A percentile compares a stretch with the other conserved stretches of the same genome.
Evolutionary conservation across 2,329 filamentous ascomycete species (phyloP).

Genomic region (Aspergillus pseudoglaucus): DNA sequence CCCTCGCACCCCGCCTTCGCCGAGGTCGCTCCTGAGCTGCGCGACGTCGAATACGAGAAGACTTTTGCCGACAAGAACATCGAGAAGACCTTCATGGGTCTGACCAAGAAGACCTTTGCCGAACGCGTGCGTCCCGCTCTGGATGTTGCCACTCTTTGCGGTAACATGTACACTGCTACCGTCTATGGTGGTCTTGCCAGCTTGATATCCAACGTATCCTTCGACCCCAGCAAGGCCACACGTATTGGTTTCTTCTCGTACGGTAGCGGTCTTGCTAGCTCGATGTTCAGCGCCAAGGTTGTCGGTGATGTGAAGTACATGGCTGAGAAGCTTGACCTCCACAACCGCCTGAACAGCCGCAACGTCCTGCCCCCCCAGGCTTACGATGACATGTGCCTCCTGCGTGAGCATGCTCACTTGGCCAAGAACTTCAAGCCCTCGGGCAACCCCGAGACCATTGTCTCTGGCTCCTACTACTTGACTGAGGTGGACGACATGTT

Average conservation of each 20-base stretch:
- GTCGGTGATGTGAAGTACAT: slow-evolving; percentile 64
- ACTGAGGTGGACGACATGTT: slow-evolving; percentile 79
- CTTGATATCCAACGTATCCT: slow-evolving; percentile 58
- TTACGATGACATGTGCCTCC: slow-evolving; percentile 71
- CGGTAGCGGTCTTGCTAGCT: slow-evolving; percentile 69
- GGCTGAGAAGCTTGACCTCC: slow-evolving; percentile 61
- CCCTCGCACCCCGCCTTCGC: slow-evolving; percentile 62
- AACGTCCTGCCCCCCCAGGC: slow-evolving; percentile 62
- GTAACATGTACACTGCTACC: slow-evolving; percentile 58
- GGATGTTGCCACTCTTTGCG: slow-evolving; percentile 69
- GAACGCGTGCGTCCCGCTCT: slow-evolving; percentile 69
- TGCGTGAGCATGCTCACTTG: slow-evolving; percentile 76
- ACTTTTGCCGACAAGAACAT: slow-evolving; percentile 74
- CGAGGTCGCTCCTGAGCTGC: slow-evolving; percentile 68
- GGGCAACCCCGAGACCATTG: slow-evolving; percentile 62
- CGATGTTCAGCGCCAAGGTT: slow-evolving; percentile 61
- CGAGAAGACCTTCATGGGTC: slow-evolving; percentile 78
- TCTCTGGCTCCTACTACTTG: slow-evolving; percentile 68
- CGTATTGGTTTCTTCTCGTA: slow-evolving; percentile 72
- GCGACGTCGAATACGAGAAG: slow-evolving; percentile 71
- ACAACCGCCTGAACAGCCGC: slow-evolving; percentile 60
- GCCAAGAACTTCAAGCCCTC: slow-evolving; percentile 70
- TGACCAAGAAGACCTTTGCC: slow-evolving; percentile 77
- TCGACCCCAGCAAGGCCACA: slow-evolving; percentile 62
- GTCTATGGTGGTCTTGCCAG: slow-evolving; percentile 52